Evolutionary conservation across 148 eudicot genomes (phyloP).

Genomic region (Diospyros lotus): DNA sequence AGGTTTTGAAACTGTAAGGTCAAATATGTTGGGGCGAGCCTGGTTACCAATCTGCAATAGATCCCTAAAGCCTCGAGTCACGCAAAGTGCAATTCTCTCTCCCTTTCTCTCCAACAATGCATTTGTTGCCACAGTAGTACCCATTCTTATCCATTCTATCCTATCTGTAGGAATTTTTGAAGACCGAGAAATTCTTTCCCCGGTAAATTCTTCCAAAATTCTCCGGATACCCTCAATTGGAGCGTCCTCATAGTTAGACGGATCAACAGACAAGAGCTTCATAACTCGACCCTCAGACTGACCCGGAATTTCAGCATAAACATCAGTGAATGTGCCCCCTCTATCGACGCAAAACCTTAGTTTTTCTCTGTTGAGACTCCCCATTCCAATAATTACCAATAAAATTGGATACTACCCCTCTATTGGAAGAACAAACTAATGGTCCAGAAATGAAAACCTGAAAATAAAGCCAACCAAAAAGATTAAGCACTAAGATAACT

Average conservation of each 20-base stretch:
- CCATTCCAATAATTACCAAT: slow-evolving; percentile 36
- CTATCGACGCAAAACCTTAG: slow-evolving; percentile 93
- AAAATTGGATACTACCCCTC: background rate
- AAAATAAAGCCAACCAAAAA: background rate
- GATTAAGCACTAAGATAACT: background rate
- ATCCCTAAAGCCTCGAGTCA: slow-evolving; percentile 81
- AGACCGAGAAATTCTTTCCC: slow-evolving; percentile 60
- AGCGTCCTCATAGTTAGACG: slow-evolving; percentile 96
- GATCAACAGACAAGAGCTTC: slow-evolving; percentile 93
- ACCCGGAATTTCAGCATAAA: slow-evolving; percentile 95
- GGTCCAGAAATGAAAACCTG: background rate
- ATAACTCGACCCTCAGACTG: slow-evolving; percentile 75
- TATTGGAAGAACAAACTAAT: background rate
- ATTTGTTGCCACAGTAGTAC: slow-evolving; percentile 97
- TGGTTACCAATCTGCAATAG: slow-evolving; percentile 92
- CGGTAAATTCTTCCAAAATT: slow-evolving; percentile 81
- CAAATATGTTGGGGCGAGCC: slow-evolving; percentile 92
- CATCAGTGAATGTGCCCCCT: slow-evolving; percentile 96
- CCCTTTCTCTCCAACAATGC: slow-evolving; percentile 93
- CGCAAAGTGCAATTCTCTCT: slow-evolving; percentile 92
- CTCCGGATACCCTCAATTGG: slow-evolving; percentile 96
- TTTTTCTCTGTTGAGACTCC: slow-evolving; percentile 54
- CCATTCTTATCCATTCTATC: slow-evolving; percentile 98
- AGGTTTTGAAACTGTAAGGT: slow-evolving; percentile 85
- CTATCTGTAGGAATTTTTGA: slow-evolving; percentile 85